A percentile compares a stretch with the other conserved stretches of the same genome.
These are phyloP conservation scores for Cercospora sojina DNA, from an alignment of 2,329 filamentous ascomycete genomes.

Conservation along the genomic window DNA sequence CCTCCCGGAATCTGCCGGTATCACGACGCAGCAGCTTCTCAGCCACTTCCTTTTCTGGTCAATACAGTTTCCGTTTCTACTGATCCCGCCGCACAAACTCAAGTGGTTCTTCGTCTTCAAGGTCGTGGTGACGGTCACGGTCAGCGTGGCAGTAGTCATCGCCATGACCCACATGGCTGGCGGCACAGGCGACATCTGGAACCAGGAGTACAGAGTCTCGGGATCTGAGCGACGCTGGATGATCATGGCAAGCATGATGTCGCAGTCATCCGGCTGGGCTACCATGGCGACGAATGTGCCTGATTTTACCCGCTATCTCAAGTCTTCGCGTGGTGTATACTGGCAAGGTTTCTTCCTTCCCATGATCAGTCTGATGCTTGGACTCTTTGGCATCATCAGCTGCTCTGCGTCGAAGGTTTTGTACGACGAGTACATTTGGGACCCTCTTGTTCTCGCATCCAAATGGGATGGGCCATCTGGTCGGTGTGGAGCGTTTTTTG, in stretches of 20 bases:
- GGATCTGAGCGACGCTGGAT: conserved; percentile 32
- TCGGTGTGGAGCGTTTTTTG: conserved; percentile 38
- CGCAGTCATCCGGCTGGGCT: conserved; percentile 34
- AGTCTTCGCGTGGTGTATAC: conserved; percentile 35
- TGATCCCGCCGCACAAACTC: conserved; percentile 54
- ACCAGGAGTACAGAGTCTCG: conserved; percentile 33
- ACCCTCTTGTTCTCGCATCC: conserved; percentile 40
- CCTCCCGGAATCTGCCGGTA: conserved; percentile 53
- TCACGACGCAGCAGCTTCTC: conserved; percentile 57
- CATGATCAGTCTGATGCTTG: conserved; percentile 47
- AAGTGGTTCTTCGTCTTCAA: conserved; percentile 42
- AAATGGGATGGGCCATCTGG: conserved; percentile 36
- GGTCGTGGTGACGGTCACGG: conserved; percentile 50
- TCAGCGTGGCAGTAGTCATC: conserved; percentile 52
- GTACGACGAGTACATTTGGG: conserved; percentile 50
- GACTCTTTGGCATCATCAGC: conserved; percentile 58
- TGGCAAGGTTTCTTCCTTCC: conserved; percentile 47
- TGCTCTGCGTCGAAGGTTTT: conserved; percentile 56
- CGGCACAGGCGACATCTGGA: conserved; percentile 35
- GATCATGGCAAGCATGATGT: conserved; percentile 35
- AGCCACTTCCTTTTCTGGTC: conserved; percentile 60
- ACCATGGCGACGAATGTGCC: conserved; percentile 41
- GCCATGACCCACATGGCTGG: conserved; percentile 34
- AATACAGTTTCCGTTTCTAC: conserved; percentile 54
- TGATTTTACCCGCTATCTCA: conserved; percentile 41